Percentiles rank a stretch among this genome's conserved stretches.
phyloP scores from a whole-genome alignment of 2,329 filamentous ascomycete genomes.

The Aspergillus bombycis region DNA sequence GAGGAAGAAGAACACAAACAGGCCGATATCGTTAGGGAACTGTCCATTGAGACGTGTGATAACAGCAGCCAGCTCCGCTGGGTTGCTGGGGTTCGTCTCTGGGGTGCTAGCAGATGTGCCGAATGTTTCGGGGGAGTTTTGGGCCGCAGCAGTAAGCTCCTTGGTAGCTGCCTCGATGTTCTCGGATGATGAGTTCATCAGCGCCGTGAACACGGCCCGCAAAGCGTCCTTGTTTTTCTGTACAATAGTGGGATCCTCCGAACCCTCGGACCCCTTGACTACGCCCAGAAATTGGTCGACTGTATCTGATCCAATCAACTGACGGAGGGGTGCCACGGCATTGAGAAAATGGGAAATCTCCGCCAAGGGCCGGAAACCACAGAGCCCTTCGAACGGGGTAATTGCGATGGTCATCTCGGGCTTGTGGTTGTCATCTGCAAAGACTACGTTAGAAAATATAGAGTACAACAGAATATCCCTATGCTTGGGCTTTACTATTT shows the following conservation, averaged over 20 bases:
- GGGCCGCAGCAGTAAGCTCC: conserved; percentile 71
- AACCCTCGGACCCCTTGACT: conserved; percentile 59
- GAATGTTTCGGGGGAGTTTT: conserved; percentile 70
- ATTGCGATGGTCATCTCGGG: conserved; percentile 99
- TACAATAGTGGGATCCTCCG: conserved; percentile 47
- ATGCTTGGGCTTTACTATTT: conserved; percentile 13
- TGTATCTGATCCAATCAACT: conserved; percentile 61
- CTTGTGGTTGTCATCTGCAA: conserved; percentile 92
- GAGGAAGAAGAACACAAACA: conserved; percentile 96
- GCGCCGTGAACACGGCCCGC: conserved; percentile 71
- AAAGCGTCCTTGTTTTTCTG: conserved; percentile 77
- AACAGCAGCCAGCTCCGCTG: conserved; percentile 72
- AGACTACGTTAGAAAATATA: conserved; percentile 4
- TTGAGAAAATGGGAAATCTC: conserved; percentile 87
- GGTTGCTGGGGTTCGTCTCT: conserved; percentile 40
- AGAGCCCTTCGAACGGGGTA: conserved; percentile 93
- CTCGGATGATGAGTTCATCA: conserved; percentile 77
- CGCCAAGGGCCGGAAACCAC: conserved; percentile 84
- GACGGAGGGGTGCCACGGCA: conserved; percentile 64
- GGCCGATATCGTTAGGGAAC: conserved; percentile 86
- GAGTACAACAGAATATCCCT: not conserved
- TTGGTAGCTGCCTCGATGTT: conserved; percentile 67
- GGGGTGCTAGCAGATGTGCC: conserved; percentile 55
- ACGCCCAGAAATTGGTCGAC: conserved; percentile 60
- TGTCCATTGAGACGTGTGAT: conserved; percentile 76